Conservation (phyloP, 2,329 filamentous ascomycete species). For the Didymosphaeria variabile region DNA sequence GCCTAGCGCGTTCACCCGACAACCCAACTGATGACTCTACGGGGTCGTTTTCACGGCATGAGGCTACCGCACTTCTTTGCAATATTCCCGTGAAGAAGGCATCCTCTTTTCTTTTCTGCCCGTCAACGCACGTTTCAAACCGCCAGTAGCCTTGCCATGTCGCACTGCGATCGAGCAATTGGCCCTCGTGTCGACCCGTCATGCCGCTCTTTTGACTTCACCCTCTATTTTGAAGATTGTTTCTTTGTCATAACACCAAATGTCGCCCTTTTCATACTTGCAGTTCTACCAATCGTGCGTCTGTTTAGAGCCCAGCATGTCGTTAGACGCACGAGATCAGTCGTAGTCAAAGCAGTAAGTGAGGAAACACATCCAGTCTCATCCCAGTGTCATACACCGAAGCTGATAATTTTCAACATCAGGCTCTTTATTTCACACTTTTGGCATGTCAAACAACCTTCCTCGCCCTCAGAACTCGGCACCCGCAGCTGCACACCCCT, state of each 20-base stretch:
- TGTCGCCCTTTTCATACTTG: constrained; percentile 13
- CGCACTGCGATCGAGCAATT: constrained; percentile 14
- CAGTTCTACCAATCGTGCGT: constrained; percentile 8
- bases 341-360: constrained; percentile 16
- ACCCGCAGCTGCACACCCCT: constrained; percentile 16
- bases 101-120: constrained; percentile 6
- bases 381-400: constrained; percentile 5
- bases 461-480: constrained; percentile 16
- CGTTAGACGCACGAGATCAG: constrained; percentile 18
- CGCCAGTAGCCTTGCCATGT: constrained; percentile 4
- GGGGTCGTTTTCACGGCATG: too few relatives aligned
- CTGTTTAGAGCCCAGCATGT: constrained; percentile 13
- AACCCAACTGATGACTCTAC: constrained; percentile 12
- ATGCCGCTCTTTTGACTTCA: constrained; percentile 21
- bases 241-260: constrained; percentile 17
- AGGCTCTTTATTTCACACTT: constrained; percentile 15
- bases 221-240: constrained; percentile 17
- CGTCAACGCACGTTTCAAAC: not conserved
- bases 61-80: not conserved
- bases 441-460: constrained; percentile 18
- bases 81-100: not conserved
- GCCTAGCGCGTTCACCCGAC: constrained; percentile 15
- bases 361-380: not conserved
- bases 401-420: constrained; percentile 12
- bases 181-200: constrained; percentile 19